Conservation (phyloP, 306 rosid species). For the Phaseolus lunatus region DNA sequence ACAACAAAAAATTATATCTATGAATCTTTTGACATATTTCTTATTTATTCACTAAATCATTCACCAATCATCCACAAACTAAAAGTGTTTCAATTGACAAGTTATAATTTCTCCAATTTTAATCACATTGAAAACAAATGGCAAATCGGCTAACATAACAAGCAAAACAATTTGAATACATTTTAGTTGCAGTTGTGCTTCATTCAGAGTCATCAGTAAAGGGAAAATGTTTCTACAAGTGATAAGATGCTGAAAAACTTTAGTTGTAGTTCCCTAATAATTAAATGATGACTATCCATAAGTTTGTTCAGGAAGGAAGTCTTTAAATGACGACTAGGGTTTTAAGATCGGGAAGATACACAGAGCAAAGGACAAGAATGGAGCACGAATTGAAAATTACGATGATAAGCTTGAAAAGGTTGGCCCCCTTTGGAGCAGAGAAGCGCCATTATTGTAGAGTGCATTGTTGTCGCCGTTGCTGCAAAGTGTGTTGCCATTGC, state of each 20-base stretch:
- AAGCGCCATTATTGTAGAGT: too few species aligned
- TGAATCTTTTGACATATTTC: conserved; percentile 21
- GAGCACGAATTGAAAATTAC: too few species aligned
- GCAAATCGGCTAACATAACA: background rate
- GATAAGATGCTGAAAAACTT: conserved; percentile 15
- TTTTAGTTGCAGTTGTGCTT: conserved; percentile 8
- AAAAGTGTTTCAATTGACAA: conserved; percentile 5
- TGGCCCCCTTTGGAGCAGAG: too few species aligned
- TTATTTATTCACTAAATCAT: conserved; percentile 7
- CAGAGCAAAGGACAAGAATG: too few species aligned
- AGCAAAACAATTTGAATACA: conserved; percentile 6
- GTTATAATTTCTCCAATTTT: background rate
- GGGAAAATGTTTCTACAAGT: background rate
- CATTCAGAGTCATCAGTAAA: conserved; percentile 6
- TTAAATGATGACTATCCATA: too few species aligned
- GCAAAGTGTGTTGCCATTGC: too few species aligned
- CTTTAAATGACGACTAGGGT: too few species aligned
- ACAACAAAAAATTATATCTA: background rate
- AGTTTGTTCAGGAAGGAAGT: too few species aligned
- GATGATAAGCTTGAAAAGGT: too few species aligned
- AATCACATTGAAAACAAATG: conserved; percentile 12
- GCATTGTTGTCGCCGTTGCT: too few species aligned
- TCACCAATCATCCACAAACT: conserved; percentile 18
- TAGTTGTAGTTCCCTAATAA: background rate
- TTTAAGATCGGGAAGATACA: too few species aligned